Evolutionary conservation across 495 filamentous ascomycete species (phyloP).

Genomic region (Xylaria intraflava): DNA sequence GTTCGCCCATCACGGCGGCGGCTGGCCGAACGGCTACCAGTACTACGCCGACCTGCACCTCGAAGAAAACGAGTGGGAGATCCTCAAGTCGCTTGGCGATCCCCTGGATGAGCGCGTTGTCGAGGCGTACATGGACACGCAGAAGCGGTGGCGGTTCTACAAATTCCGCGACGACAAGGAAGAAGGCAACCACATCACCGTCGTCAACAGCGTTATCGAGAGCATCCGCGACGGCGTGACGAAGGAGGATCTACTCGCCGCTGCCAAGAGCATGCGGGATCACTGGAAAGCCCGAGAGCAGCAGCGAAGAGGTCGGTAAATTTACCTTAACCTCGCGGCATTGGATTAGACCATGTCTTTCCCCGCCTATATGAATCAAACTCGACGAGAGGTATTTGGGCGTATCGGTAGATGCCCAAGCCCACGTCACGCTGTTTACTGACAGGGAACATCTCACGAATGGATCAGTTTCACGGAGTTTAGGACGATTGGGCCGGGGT

Average conservation of each 20-base stretch:
- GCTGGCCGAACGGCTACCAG: constrained; percentile 48
- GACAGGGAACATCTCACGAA: not conserved
- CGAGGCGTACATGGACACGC: constrained; percentile 73
- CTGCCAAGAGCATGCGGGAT: constrained; percentile 59
- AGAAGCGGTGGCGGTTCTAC: constrained; percentile 73
- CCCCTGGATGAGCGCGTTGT: constrained; percentile 78
- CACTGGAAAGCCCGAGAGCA: constrained; percentile 58
- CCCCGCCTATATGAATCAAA: too few relatives aligned
- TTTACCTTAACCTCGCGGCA: not conserved
- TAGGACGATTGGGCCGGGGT: not conserved
- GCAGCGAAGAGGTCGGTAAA: constrained; percentile 12
- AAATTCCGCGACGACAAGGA: constrained; percentile 85
- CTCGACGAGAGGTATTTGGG: too few relatives aligned
- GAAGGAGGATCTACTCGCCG: constrained; percentile 43
- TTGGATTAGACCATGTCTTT: not conserved
- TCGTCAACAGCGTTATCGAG: constrained; percentile 68
- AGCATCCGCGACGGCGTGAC: constrained; percentile 69
- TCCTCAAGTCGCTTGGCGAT: constrained; percentile 58
- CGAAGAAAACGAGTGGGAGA: constrained; percentile 74
- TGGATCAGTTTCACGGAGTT: constrained; percentile 4
- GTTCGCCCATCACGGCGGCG: constrained; percentile 37
- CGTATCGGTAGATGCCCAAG: too few relatives aligned
- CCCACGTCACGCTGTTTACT: too few relatives aligned
- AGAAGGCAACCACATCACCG: constrained; percentile 73
- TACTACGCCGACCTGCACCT: constrained; percentile 61